Conservation (phyloP, 2,329 filamentous ascomycete species). For the Microthyrium microscopicum region DNA sequence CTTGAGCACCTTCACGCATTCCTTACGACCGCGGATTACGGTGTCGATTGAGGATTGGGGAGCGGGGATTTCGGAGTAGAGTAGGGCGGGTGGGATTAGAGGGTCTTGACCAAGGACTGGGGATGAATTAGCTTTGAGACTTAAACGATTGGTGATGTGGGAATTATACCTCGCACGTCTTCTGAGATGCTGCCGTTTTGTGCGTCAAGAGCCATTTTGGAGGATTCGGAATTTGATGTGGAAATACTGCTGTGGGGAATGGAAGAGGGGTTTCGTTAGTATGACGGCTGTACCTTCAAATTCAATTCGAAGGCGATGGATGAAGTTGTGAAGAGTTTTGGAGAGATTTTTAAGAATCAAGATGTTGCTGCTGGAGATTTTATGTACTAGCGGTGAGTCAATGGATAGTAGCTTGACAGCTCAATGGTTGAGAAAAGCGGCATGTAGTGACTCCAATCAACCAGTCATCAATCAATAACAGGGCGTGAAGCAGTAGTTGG, state of each 20-base stretch:
- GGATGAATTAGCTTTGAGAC: too few relatives aligned
- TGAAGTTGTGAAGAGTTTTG: too few relatives aligned
- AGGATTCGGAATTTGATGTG: not conserved
- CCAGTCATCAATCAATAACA: too few relatives aligned
- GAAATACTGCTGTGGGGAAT: not conserved
- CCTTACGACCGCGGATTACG: slow-evolving; percentile 53
- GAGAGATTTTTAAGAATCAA: too few relatives aligned
- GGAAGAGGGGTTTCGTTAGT: not conserved
- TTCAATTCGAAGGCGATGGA: not conserved
- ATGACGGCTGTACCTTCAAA: not conserved
- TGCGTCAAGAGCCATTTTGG: not conserved
- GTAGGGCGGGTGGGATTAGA: slow-evolving; percentile 73
- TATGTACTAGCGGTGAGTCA: too few relatives aligned
- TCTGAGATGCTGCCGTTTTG: not conserved
- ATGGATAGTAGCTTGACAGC: too few relatives aligned
- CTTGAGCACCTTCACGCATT: slow-evolving; percentile 59
- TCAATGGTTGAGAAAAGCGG: too few relatives aligned
- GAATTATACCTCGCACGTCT: too few relatives aligned
- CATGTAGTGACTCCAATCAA: too few relatives aligned
- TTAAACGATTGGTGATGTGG: too few relatives aligned
- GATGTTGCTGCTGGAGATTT: too few relatives aligned
- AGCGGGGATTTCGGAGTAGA: slow-evolving; percentile 68
- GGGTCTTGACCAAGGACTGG: slow-evolving; percentile 87
- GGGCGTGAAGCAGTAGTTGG: too few relatives aligned
- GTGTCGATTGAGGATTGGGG: slow-evolving; percentile 44